Evolutionary conservation across 208 protist species (phyloP), one percentile per base, ranked within the genome.

Genomic region (Phytomonas sp.): DNA sequence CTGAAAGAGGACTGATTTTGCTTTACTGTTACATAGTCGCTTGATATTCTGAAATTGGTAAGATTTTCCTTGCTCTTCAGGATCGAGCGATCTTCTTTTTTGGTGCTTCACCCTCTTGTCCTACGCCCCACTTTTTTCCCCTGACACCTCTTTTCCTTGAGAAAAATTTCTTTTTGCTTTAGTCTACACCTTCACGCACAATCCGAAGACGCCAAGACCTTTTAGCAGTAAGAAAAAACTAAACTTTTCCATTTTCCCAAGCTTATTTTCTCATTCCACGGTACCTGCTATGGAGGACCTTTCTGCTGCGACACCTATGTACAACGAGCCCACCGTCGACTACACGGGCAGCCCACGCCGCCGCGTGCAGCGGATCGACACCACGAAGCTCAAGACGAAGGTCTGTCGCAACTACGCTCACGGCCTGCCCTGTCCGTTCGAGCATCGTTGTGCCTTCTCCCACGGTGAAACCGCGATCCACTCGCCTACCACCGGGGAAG

Each of bases 381-480:
- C 80, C 73, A 81, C 72, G 70, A 96, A 96, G 80, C 90, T 84
- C 73, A 90, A 91, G 74, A 95, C 89, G 30, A 92, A 91, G 74
- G 71, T 87, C 76, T 96, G 92, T 83, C 85, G 88, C 78, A 89
- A 95, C 83, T 96, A 79, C 71, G 36, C 80, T 17, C 71, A 82
- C 56, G 85, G 89, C 29, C 28, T 82, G 13, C 67, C 70, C 32
- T 96, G 92, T 79, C 83, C 85, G 4, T 96, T 94, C 66, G 89
- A 84, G 26, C 82, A 91, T 31, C 78, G 75, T 65, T 96, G 92
- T 71, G 92, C 88, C 67, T 96, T 96, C 69, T 91, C 89, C 7
- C 92, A 96, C 76, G 89, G 84, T 32, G 81, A 86, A 43, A 66
- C 78, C 6, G 80, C 79, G 23, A 66, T 26, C 23, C 37, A 34